Percentiles rank a stretch among this genome's conserved stretches.
These are phyloP conservation scores for Grigorovia jiainica DNA, from an alignment of 805 yeast species.

Conservation along the genomic window DNA sequence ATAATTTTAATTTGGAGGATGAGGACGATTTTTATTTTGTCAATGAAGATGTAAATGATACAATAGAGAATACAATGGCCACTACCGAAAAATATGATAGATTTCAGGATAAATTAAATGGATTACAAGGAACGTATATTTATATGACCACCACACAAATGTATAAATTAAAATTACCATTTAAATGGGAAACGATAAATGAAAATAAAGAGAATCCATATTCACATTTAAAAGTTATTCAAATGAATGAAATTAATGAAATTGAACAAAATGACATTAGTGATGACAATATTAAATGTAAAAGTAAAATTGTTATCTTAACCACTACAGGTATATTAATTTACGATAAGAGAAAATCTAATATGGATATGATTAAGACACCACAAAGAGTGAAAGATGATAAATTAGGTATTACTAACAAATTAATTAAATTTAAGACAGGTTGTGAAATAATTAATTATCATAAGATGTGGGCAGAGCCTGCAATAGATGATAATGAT, in stretches of 20 bases:
- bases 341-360: slow-evolving; percentile 25
- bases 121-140: slow-evolving; percentile 29
- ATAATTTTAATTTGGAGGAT: neutral
- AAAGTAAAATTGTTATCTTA: slow-evolving; percentile 36
- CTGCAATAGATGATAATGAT: neutral
- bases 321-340: slow-evolving; percentile 42
- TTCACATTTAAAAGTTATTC: slow-evolving; percentile 23
- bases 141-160: slow-evolving; percentile 22
- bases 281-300: slow-evolving; percentile 31
- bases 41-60: neutral
- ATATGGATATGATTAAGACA: slow-evolving; percentile 7
- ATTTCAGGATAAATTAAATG: slow-evolving; percentile 15
- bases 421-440: slow-evolving; percentile 25
- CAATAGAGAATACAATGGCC: neutral
- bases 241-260: slow-evolving; percentile 33
- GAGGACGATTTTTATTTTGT: neutral
- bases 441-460: slow-evolving; percentile 6
- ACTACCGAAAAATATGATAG: slow-evolving; percentile 13
- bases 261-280: slow-evolving; percentile 1
- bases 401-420: slow-evolving; percentile 17
- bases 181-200: slow-evolving; percentile 15
- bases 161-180: slow-evolving; percentile 15
- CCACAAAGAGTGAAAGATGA: slow-evolving; percentile 20
- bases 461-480: slow-evolving; percentile 5
- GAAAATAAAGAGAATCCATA: slow-evolving; percentile 10